phyloP scores from a whole-genome alignment of 768 basidiomycete genomes.

The Suillus plorans region DNA sequence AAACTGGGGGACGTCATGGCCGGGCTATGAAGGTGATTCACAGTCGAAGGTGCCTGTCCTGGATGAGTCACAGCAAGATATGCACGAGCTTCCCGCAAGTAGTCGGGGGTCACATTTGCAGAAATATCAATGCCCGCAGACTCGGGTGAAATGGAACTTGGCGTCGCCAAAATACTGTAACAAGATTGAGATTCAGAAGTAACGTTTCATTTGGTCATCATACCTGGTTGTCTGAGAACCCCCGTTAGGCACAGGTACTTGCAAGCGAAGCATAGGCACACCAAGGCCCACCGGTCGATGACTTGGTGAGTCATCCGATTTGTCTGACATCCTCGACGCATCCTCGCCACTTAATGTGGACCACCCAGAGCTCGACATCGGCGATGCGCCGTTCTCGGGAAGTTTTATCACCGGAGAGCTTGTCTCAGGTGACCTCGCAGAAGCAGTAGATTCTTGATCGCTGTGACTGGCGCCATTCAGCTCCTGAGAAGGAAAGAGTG shows the following conservation, averaged over 20 bases:
- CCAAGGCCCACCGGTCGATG: slow-evolving; percentile 10
- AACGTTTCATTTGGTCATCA: slow-evolving; percentile 6
- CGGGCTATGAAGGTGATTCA: slow-evolving; percentile 19
- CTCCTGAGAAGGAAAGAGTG: slow-evolving; percentile 20
- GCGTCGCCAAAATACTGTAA: slow-evolving; percentile 23
- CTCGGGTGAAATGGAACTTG: slow-evolving; percentile 33
- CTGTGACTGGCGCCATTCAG: slow-evolving; percentile 10
- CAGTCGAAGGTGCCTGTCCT: slow-evolving; percentile 12
- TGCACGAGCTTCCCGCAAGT: slow-evolving; percentile 32
- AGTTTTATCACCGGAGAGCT: slow-evolving; percentile 29
- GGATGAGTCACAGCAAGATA: slow-evolving; percentile 31
- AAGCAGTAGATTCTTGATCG: slow-evolving; percentile 22
- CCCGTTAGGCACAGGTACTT: slow-evolving; percentile 26
- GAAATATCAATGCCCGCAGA: slow-evolving; percentile 31
- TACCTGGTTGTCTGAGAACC: not conserved
- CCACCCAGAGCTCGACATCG: slow-evolving; percentile 28
- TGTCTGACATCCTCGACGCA: slow-evolving; percentile 18
- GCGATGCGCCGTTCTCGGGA: slow-evolving; percentile 23
- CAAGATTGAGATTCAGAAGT: not conserved
- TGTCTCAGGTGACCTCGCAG: slow-evolving; percentile 27
- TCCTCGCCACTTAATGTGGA: slow-evolving; percentile 24
- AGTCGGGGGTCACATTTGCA: slow-evolving; percentile 32
- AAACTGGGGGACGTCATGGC: slow-evolving; percentile 26
- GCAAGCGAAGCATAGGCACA: slow-evolving; percentile 28
- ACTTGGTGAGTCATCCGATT: slow-evolving; percentile 7